Evolutionary conservation across 805 yeast genomes (phyloP).

Genomic region (Metschnikowia santaceciliae): DNA sequence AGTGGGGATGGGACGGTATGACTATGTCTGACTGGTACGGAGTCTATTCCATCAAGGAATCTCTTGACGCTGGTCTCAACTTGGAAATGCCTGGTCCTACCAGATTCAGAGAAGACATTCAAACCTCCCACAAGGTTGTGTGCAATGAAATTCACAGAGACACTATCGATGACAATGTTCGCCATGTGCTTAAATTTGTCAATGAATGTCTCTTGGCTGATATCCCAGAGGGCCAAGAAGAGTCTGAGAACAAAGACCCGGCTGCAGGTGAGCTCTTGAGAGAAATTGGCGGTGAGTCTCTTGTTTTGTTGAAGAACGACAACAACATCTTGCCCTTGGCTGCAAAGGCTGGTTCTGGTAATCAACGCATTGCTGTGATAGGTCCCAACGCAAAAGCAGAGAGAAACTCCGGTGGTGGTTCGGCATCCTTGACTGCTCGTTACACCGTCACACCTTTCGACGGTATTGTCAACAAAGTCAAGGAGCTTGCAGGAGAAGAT

Average conservation of each 20-base stretch:
- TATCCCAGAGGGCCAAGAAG: conserved; percentile 35
- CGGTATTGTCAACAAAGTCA: conserved; percentile 36
- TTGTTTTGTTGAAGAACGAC: conserved; percentile 57
- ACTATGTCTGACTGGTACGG: conserved; percentile 68
- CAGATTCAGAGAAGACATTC: conserved; percentile 39
- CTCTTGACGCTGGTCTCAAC: conserved; percentile 55
- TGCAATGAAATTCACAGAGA: conserved; percentile 38
- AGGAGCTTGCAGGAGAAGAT: conserved; percentile 15
- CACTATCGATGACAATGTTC: conserved; percentile 46
- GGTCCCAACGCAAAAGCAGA: conserved; percentile 57
- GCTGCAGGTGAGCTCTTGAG: conserved; percentile 13
- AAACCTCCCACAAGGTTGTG: conserved; percentile 40
- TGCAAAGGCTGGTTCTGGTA: conserved; percentile 17
- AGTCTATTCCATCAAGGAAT: conserved; percentile 42
- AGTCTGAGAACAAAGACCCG: conserved; percentile 17
- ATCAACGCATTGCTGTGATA: conserved; percentile 45
- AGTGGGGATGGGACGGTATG: conserved; percentile 56
- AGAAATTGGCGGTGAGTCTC: conserved; percentile 34
- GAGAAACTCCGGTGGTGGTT: conserved; percentile 59
- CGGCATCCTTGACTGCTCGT: conserved; percentile 51
- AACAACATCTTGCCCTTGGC: conserved; percentile 42
- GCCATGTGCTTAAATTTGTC: conserved; percentile 45
- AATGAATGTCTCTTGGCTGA: conserved; percentile 41
- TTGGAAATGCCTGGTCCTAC: conserved; percentile 68
- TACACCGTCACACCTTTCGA: conserved; percentile 49